These are phyloP conservation scores for Pilasporangium apinafurcum DNA, from an alignment of 352 stramenopile genomes.

Conservation along the genomic window DNA sequence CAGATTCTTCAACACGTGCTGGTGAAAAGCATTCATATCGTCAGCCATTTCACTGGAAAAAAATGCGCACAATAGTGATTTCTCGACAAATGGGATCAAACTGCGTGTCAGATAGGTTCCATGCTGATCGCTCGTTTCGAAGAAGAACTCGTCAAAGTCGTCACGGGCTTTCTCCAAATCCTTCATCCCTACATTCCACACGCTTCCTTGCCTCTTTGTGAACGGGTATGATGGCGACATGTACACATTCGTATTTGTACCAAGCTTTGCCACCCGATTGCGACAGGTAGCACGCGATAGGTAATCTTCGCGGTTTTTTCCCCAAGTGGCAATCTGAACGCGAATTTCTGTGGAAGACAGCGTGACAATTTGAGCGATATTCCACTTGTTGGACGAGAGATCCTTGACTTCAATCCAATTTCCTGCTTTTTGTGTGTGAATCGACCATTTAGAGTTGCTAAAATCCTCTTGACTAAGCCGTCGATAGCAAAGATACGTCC, in stretches of 20 bases:
- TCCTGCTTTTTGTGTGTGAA: constrained; percentile 52
- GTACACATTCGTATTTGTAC: constrained; percentile 69
- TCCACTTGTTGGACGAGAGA: constrained; percentile 68
- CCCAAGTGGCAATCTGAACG: constrained; percentile 62
- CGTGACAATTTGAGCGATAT: constrained; percentile 64
- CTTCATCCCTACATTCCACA: constrained; percentile 58
- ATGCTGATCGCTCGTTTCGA: constrained; percentile 41
- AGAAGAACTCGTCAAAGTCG: constrained; percentile 74
- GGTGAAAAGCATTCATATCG: constrained; percentile 73
- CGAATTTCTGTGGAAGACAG: constrained; percentile 60
- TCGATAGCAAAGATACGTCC: constrained; percentile 67
- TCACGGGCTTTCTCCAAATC: constrained; percentile 57
- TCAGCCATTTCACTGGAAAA: constrained; percentile 62
- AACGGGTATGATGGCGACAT: constrained; percentile 77
- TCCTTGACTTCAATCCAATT: constrained; percentile 84
- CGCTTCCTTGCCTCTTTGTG: constrained; percentile 59
- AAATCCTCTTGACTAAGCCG: constrained; percentile 63
- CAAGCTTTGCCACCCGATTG: constrained; percentile 61
- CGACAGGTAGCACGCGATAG: constrained; percentile 48
- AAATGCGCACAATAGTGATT: constrained; percentile 64
- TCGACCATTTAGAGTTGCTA: constrained; percentile 61
- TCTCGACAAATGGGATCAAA: constrained; percentile 69
- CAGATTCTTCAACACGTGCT: constrained; percentile 72
- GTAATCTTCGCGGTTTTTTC: constrained; percentile 67
- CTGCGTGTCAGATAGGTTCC: constrained; percentile 41